phyloP scores from a whole-genome alignment of 2,329 filamentous ascomycete species.

The Microdochium bolleyi region DNA sequence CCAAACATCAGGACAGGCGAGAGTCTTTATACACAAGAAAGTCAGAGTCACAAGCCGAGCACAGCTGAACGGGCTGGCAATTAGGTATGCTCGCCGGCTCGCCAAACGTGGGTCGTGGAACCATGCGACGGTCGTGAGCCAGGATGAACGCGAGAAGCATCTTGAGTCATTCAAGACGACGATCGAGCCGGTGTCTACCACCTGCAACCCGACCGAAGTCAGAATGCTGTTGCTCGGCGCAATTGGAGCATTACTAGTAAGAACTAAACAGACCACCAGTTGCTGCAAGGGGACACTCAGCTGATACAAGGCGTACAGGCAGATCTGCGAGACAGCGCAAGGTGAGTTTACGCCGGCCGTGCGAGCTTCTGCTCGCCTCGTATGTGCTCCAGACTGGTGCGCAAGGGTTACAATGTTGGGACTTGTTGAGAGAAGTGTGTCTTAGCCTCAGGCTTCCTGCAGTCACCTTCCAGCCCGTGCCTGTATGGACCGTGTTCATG shows the following conservation, averaged over 20 bases:
- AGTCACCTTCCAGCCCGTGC: no score
- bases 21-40: not conserved
- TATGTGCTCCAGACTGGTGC: no score
- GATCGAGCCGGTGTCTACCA: not conserved
- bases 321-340: not conserved
- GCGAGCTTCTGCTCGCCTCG: no score
- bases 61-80: not conserved
- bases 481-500: no score
- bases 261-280: not conserved
- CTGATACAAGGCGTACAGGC: not conserved
- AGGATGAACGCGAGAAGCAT: not conserved
- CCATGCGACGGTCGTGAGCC: not conserved
- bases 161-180: not conserved
- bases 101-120: not conserved
- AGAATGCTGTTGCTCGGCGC: not conserved
- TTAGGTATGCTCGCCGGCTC: not conserved
- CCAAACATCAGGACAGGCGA: not conserved
- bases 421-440: no score
- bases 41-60: not conserved
- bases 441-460: no score
- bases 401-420: no score
- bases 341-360: no score
- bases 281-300: not conserved
- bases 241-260: not conserved
- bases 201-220: not conserved